Evolutionary conservation across 768 basidiomycete species (phyloP).

Genomic region (Jaapia argillacea): DNA sequence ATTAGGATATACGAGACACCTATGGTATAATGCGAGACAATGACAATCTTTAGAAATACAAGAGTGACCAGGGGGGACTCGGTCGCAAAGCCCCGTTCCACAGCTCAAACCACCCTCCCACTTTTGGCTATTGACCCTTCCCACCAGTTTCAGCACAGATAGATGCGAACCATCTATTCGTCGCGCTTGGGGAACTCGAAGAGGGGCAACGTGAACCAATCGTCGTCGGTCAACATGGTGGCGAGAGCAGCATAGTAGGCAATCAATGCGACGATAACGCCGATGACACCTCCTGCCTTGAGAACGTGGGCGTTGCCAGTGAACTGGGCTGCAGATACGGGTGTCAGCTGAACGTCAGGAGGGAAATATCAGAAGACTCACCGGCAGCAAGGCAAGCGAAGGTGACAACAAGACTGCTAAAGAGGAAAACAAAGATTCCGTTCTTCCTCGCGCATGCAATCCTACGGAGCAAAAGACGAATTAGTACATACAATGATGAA

Average conservation of each 20-base stretch:
- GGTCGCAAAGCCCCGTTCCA: too few species aligned
- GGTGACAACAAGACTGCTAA: slow-evolving; percentile 43
- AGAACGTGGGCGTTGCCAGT: slow-evolving; percentile 6
- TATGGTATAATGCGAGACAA: too few species aligned
- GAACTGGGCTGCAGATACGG: slow-evolving; percentile 7
- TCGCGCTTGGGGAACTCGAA: slow-evolving; percentile 13
- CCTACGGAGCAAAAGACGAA: slow-evolving; percentile 14
- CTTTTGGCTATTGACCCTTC: too few species aligned
- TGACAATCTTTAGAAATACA: too few species aligned
- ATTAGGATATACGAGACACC: too few species aligned
- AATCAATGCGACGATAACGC: slow-evolving; percentile 33
- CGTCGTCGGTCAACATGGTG: slow-evolving; percentile 27
- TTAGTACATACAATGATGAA: neutral
- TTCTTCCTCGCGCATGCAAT: slow-evolving; percentile 40
- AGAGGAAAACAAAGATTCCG: slow-evolving; percentile 37
- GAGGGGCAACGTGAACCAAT: slow-evolving; percentile 33
- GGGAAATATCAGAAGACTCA: slow-evolving; percentile 11
- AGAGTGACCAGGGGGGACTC: too few species aligned
- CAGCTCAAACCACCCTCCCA: too few species aligned
- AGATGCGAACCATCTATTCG: neutral
- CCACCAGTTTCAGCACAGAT: too few species aligned
- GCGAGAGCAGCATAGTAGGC: slow-evolving; percentile 37
- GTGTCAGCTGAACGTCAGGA: slow-evolving; percentile 1
- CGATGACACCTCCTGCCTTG: slow-evolving; percentile 35
- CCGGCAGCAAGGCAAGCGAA: slow-evolving; percentile 37